A percentile compares a stretch with the other conserved stretches of the same genome.
Evolutionary conservation across 2,329 filamentous ascomycete species (phyloP).

Genomic region (Pseudodiploospora longispora): DNA sequence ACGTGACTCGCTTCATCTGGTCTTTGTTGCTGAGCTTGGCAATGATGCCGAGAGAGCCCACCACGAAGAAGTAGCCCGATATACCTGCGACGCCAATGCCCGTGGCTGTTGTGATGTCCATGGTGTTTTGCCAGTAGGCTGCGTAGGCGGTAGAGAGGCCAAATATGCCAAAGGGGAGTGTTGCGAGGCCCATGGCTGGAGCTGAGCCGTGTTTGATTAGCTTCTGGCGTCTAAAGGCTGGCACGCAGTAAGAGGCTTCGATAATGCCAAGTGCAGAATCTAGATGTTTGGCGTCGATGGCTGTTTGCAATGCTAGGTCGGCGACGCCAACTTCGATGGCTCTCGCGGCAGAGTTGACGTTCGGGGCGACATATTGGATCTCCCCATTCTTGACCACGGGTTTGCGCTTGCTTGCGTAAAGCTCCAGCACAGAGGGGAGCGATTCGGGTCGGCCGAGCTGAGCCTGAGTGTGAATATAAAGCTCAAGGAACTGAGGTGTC

Average conservation of each 20-base stretch:
- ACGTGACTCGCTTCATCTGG: conserved; percentile 90
- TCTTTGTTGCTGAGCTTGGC: conserved; percentile 84
- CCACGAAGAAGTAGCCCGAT: conserved; percentile 74
- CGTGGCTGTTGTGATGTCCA: conserved; percentile 68
- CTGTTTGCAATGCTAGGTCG: conserved; percentile 65
- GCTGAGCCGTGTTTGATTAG: conserved; percentile 55
- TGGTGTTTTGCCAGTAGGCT: conserved; percentile 49
- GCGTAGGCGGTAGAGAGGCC: conserved; percentile 50
- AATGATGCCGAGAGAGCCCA: conserved; percentile 72
- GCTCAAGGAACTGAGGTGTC: conserved; percentile 59
- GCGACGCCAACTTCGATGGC: conserved; percentile 67
- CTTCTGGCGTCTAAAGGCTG: conserved; percentile 60
- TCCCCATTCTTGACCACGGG: conserved; percentile 53
- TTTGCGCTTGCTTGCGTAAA: conserved; percentile 77
- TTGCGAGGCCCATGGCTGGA: conserved; percentile 47
- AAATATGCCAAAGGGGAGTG: conserved; percentile 62
- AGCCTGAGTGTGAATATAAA: conserved; percentile 71
- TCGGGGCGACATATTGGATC: conserved; percentile 52
- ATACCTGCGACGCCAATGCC: conserved; percentile 73
- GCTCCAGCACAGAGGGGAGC: conserved; percentile 68
- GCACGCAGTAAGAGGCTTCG: conserved; percentile 58
- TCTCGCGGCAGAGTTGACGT: conserved; percentile 59
- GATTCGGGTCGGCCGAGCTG: conserved; percentile 65
- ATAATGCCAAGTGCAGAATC: conserved; percentile 69
- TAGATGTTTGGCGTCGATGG: conserved; percentile 72